phyloP scores from a whole-genome alignment of 208 protist genomes.

The Porcisia hertigi region DNA sequence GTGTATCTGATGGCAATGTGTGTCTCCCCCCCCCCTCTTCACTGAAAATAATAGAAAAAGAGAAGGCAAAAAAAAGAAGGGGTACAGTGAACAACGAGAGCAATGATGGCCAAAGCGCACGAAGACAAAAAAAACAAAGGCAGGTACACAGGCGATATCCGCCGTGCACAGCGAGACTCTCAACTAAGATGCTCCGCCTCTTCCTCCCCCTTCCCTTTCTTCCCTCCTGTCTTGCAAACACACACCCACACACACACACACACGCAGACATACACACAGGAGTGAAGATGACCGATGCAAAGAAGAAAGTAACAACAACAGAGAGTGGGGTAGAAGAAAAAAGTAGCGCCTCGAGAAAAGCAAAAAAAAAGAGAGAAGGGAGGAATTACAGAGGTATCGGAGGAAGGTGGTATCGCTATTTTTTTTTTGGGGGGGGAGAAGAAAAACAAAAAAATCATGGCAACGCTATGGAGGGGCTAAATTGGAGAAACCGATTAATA shows the following conservation, averaged over 20 bases:
- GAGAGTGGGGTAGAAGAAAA: neutral
- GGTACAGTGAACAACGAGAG: neutral
- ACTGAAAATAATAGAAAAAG: neutral
- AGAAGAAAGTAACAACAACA: neutral
- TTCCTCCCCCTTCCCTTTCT: neutral
- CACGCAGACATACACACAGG: too few species aligned
- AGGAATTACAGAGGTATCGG: neutral
- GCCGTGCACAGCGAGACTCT: neutral
- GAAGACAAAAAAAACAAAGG: neutral
- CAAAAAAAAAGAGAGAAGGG: constrained; percentile 2
- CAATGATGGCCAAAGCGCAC: neutral
- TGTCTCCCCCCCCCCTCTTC: neutral
- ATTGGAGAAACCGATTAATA: too few species aligned
- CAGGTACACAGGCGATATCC: neutral
- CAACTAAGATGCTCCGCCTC: neutral
- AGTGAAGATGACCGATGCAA: neutral
- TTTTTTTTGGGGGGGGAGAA: too few species aligned
- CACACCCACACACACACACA: too few species aligned
- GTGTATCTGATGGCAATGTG: neutral
- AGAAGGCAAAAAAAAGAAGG: neutral
- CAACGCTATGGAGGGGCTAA: too few species aligned
- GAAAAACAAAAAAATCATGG: too few species aligned
- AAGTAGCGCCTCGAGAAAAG: neutral
- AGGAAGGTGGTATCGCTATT: too few species aligned
- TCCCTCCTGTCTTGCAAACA: too few species aligned